Evolutionary conservation across 2,329 filamentous ascomycete species (phyloP).

Genomic region (Alternaria angustiovoidea): DNA sequence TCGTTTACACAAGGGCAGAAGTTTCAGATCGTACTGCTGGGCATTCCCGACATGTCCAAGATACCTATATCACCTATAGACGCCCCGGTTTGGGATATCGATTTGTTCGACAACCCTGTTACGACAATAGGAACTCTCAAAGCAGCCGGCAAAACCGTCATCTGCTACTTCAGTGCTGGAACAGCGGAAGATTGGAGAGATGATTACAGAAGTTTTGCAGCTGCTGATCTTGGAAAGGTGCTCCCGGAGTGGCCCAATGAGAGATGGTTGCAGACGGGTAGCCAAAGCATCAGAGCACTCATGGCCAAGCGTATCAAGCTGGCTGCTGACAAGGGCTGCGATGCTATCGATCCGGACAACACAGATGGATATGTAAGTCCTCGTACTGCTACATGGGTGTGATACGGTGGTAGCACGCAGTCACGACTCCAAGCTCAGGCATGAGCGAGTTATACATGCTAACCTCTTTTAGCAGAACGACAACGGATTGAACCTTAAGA

Average conservation of each 20-base stretch:
- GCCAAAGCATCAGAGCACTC: slow-evolving; percentile 34
- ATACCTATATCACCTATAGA: slow-evolving; percentile 37
- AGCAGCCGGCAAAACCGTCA: slow-evolving; percentile 36
- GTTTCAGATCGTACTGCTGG: slow-evolving; percentile 39
- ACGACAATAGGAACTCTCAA: slow-evolving; percentile 33
- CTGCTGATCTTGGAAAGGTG: slow-evolving; percentile 36
- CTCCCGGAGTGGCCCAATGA: slow-evolving; percentile 44
- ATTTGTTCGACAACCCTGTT: slow-evolving; percentile 40
- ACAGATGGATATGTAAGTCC: slow-evolving; percentile 35
- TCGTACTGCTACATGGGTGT: background rate
- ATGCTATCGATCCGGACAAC: slow-evolving; percentile 47
- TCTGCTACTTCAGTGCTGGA: slow-evolving; percentile 46
- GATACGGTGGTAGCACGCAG: background rate
- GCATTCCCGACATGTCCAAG: slow-evolving; percentile 37
- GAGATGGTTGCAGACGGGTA: slow-evolving; percentile 39
- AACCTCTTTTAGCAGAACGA: slow-evolving; percentile 38
- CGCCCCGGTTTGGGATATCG: slow-evolving; percentile 42
- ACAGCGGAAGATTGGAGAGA: slow-evolving; percentile 42
- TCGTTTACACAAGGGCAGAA: slow-evolving; percentile 36
- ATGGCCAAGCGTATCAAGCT: slow-evolving; percentile 43
- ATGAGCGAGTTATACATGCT: slow-evolving; percentile 3
- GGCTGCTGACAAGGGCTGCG: slow-evolving; percentile 41
- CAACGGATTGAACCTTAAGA: slow-evolving; percentile 36
- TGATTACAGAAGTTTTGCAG: slow-evolving; percentile 35
- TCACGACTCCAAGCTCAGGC: background rate